Evolutionary conservation across 164 flowering plant species (phyloP), one percentile per base, ranked within the genome.

Genomic region (Vitis labrusca): DNA sequence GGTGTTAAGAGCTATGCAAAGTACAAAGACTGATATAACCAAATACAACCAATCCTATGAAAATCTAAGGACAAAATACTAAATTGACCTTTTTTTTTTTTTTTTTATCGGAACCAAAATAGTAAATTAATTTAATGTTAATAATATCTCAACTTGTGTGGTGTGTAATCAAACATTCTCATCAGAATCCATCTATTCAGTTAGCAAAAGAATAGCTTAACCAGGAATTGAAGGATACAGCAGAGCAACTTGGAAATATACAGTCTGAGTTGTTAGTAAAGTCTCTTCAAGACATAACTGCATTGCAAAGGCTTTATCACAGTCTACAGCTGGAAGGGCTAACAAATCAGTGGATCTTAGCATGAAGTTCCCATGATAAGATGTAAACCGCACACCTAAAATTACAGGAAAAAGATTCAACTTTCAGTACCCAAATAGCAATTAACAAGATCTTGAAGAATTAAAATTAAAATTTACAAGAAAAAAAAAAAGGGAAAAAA

Each of bases 321-420:
- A 90, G 83, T 96, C 99, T 12, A 96, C 98, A 72, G 98, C 97
- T 51, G 99, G 99, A 78, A 96, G 97, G 2, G 98, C 95, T 64
- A 96, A 67, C 63, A 93, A 71, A 83, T 93, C 98, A 23, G 97
- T 88, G 30, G 97, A 90, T 72, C 97, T 81, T 73, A 93, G 83
- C 99, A 96, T 96, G 71, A 96, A 93, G 77, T 93, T 90, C 13
- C 99, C 99, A 77, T 96, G 98, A 73, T 88, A 96, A 63, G 92
- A 79, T 59, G 94, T 85, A 73, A 93, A 91, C 44, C 99, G 88
- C 68, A 92, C 86, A 29, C 99, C 99, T 96, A 78, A 7, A 72
- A 77, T 32, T 44, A 73, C n/a, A 68, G 16, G 52, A 50, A 56
- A 17, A 55, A 70, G 5, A 29, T 15, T 59, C 30, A 76, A 14